phyloP scores from a whole-genome alignment of 2,329 filamentous ascomycete genomes.

The Paraphaeosphaeria minitans region DNA sequence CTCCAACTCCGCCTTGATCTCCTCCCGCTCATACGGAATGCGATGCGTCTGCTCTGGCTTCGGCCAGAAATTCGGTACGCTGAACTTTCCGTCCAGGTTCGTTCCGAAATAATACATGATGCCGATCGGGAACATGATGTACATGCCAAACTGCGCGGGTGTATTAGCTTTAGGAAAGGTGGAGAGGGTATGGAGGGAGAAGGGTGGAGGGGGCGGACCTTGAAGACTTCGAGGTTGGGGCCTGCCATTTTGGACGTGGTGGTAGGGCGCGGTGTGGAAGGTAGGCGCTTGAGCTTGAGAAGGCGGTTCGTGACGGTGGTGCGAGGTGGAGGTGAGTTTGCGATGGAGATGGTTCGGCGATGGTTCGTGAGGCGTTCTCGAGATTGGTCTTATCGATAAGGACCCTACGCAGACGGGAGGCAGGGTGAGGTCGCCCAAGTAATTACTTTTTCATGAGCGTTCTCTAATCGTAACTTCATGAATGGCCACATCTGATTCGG shows the following conservation, averaged over 20 bases:
- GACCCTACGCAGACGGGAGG: neutral
- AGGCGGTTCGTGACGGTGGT: neutral
- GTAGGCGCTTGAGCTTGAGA: neutral
- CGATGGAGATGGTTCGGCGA: slow-evolving; percentile 29
- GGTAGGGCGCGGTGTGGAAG: slow-evolving; percentile 10
- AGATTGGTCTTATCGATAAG: neutral
- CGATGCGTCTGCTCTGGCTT: slow-evolving; percentile 76
- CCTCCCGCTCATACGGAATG: slow-evolving; percentile 76
- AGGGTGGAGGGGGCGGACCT: slow-evolving; percentile 59
- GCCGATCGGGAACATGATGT: slow-evolving; percentile 97
- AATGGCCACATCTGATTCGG: neutral
- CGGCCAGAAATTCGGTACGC: slow-evolving; percentile 92
- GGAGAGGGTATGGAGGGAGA: slow-evolving; percentile 10
- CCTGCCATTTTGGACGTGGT: slow-evolving; percentile 68
- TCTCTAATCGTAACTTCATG: neutral
- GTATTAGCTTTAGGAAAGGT: slow-evolving; percentile 7
- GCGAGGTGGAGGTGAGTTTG: slow-evolving; percentile 13
- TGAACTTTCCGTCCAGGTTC: slow-evolving; percentile 86
- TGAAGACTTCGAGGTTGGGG: slow-evolving; percentile 92
- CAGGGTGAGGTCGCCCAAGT: neutral
- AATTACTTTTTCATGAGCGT: too few relatives aligned
- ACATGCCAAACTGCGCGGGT: slow-evolving; percentile 89
- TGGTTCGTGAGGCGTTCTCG: slow-evolving; percentile 17
- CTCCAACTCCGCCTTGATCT: slow-evolving; percentile 81
- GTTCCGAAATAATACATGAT: slow-evolving; percentile 99